Conservation (phyloP, 805 yeast genomes). For the Zygoascus biomembranicola region DNA sequence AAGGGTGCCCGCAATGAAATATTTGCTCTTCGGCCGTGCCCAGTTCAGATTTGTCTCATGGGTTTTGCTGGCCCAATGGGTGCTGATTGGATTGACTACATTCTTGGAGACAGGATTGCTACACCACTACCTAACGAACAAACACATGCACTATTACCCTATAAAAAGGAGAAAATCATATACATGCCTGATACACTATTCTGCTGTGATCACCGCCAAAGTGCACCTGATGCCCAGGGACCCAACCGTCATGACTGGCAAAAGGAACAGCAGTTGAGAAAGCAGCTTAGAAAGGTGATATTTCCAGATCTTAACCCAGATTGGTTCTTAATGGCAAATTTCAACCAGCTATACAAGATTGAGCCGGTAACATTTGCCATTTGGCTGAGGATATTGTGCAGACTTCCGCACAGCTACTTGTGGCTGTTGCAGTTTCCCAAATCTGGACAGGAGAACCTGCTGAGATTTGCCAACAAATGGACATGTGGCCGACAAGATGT, state of each 20-base stretch:
- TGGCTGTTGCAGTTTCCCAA: slow-evolving; percentile 29
- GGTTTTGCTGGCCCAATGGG: slow-evolving; percentile 30
- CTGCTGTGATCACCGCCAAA: slow-evolving; percentile 29
- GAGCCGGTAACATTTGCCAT: slow-evolving; percentile 23
- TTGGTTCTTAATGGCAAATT: slow-evolving; percentile 25
- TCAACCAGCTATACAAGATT: slow-evolving; percentile 29
- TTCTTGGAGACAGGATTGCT: slow-evolving; percentile 22
- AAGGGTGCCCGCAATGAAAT: slow-evolving; percentile 29
- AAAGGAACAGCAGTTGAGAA: slow-evolving; percentile 17
- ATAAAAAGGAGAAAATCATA: slow-evolving; percentile 22
- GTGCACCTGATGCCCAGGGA: slow-evolving; percentile 20
- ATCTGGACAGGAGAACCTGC: slow-evolving; percentile 20
- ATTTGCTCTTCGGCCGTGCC: slow-evolving; percentile 28
- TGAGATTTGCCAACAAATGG: slow-evolving; percentile 22
- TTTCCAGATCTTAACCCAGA: slow-evolving; percentile 21
- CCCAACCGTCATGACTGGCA: slow-evolving; percentile 15
- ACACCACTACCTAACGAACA: slow-evolving; percentile 8
- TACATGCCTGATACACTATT: slow-evolving; percentile 25
- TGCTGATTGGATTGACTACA: slow-evolving; percentile 25
- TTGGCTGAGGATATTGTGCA: slow-evolving; percentile 24
- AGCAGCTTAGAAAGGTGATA: slow-evolving; percentile 16
- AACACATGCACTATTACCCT: slow-evolving; percentile 2
- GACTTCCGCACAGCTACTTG: slow-evolving; percentile 23
- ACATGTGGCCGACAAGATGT: slow-evolving; percentile 14
- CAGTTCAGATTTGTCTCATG: slow-evolving; percentile 26